Evolutionary conservation across 1,284 basidiomycete species (phyloP).

Genomic region (Jaminaea rosea): DNA sequence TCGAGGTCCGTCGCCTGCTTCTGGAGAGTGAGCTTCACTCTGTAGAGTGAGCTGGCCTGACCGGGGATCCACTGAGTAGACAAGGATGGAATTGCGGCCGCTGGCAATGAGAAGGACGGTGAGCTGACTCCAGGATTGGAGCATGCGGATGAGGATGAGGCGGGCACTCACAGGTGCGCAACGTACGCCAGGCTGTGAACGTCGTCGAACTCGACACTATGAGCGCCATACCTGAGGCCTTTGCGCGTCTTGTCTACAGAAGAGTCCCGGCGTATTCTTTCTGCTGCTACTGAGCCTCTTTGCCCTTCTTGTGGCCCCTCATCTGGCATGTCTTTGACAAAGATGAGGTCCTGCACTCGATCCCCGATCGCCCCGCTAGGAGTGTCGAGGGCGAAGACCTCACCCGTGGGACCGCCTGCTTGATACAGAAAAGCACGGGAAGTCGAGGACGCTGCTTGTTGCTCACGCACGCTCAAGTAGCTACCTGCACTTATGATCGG

Average conservation of each 20-base stretch:
- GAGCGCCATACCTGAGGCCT: conserved; percentile 29
- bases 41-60: conserved; percentile 13
- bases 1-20: conserved; percentile 30
- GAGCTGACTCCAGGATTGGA: too few species aligned
- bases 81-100: conserved; percentile 32
- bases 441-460: conserved; percentile 6
- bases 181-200: conserved; percentile 20
- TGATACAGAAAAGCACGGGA: conserved; percentile 16
- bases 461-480: conserved; percentile 31
- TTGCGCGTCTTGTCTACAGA: conserved; percentile 27
- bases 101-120: conserved; percentile 1
- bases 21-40: conserved; percentile 10
- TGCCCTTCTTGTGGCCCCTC: too few species aligned
- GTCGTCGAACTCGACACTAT: conserved; percentile 22
- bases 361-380: conserved; percentile 18
- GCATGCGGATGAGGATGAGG: too few species aligned
- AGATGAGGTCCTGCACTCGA: conserved; percentile 23
- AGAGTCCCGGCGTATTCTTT: too few species aligned
- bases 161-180: conserved; percentile 18
- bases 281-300: conserved; percentile 13
- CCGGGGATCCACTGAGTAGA: conserved; percentile 11
- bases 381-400: conserved; percentile 21
- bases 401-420: conserved; percentile 40
- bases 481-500: conserved; percentile 11
- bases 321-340: conserved; percentile 20